Conservation (phyloP, 2,329 filamentous ascomycete species). For the Aspergillus terreus region DNA sequence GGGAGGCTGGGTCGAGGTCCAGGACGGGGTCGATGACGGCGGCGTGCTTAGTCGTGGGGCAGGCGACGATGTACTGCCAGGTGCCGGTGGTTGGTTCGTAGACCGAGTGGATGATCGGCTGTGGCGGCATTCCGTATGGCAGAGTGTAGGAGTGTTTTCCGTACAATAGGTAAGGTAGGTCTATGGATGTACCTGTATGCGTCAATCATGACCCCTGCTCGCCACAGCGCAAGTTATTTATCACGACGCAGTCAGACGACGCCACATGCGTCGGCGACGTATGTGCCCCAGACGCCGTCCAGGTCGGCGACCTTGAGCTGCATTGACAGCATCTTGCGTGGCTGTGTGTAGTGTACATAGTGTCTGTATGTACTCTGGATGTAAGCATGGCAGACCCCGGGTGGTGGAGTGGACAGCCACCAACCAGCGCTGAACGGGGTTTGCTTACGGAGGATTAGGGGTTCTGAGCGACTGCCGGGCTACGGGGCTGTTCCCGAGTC, state of each 20-base stretch:
- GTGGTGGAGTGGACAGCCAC: too few species aligned
- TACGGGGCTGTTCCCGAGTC: too few species aligned
- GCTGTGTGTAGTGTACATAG: too few species aligned
- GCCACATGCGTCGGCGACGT: constrained; percentile 2
- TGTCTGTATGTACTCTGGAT: too few species aligned
- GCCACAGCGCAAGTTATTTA: neutral
- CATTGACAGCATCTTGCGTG: neutral
- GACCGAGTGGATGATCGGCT: constrained; percentile 38
- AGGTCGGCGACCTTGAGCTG: neutral
- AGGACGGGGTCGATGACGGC: constrained; percentile 60
- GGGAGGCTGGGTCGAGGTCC: constrained; percentile 46
- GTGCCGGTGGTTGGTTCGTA: constrained; percentile 47
- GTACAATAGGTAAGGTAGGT: too few species aligned
- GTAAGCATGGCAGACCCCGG: too few species aligned
- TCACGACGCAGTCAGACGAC: neutral
- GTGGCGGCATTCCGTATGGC: constrained; percentile 1
- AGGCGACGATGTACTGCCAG: constrained; percentile 59
- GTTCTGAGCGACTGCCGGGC: too few species aligned
- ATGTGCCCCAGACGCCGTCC: neutral
- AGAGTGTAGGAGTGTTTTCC: too few species aligned
- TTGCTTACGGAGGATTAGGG: too few species aligned
- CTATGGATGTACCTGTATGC: too few species aligned
- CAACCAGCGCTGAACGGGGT: too few species aligned
- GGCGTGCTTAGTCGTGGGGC: constrained; percentile 44
- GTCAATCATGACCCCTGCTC: neutral